Conservation (phyloP, 73 alveolate species). For the Paramecium sonneborni region DNA sequence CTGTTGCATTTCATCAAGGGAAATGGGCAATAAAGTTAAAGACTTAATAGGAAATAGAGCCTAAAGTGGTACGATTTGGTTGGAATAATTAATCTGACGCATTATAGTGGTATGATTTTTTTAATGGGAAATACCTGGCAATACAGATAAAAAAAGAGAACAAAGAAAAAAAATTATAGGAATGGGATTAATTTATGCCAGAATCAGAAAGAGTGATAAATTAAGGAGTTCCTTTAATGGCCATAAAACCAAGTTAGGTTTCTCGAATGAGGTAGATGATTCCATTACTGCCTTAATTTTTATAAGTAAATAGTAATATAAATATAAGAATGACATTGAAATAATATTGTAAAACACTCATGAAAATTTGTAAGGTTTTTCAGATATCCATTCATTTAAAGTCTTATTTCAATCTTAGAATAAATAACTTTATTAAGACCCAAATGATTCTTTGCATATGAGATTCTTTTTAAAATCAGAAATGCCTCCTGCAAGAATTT, state of each 20-base stretch:
- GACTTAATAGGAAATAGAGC: not conserved
- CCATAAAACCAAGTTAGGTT: not conserved
- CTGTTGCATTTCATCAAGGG: slow-evolving; percentile 22
- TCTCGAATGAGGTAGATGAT: not conserved
- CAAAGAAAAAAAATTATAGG: not conserved
- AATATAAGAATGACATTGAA: slow-evolving; percentile 27
- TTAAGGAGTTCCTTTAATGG: not conserved
- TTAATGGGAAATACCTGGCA: slow-evolving; percentile 1
- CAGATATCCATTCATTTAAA: slow-evolving; percentile 11
- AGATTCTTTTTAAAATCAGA: slow-evolving; percentile 1
- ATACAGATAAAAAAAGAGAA: not conserved
- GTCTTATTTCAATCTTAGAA: not conserved
- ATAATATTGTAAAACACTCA: not conserved
- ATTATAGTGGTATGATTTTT: slow-evolving; percentile 6
- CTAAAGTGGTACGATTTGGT: slow-evolving; percentile 31
- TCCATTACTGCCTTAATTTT: not conserved
- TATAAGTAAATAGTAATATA: not conserved
- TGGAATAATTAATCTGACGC: slow-evolving; percentile 20
- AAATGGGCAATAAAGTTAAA: slow-evolving; percentile 53
- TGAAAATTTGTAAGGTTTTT: slow-evolving; percentile 19
- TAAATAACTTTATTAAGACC: not conserved
- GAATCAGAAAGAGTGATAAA: not conserved
- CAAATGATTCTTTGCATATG: slow-evolving; percentile 41
- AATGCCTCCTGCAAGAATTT: slow-evolving; percentile 13
- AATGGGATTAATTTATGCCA: slow-evolving; percentile 43